Conservation (phyloP, 805 yeast genomes). For the Brettanomyces sp. region DNA sequence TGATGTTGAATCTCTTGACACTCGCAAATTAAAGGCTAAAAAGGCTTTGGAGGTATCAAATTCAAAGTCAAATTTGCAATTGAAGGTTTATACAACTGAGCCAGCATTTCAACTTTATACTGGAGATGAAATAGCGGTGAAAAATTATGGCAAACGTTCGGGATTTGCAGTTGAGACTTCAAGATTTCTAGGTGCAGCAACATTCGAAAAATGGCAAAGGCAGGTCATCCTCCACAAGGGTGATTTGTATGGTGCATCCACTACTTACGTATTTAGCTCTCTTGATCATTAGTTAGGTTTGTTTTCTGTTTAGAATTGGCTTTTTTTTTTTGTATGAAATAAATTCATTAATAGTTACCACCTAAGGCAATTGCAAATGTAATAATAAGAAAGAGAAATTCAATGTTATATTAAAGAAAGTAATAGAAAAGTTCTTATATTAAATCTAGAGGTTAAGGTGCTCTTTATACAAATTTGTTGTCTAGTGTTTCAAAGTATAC, state of each 20-base stretch:
- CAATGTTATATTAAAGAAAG: no score
- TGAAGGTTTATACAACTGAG: background rate
- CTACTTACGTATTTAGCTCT: background rate
- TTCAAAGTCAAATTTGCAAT: background rate
- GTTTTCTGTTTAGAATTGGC: background rate
- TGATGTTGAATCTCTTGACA: background rate
- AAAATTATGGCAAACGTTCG: background rate
- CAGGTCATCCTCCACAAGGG: background rate
- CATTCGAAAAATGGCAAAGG: background rate
- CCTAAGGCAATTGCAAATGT: no score
- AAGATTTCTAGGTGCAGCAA: background rate
- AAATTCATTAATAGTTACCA: background rate
- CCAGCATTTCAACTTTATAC: conserved; percentile 1
- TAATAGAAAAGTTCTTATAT: no score
- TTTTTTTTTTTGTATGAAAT: background rate
- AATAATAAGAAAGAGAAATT: no score
- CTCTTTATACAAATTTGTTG: no score
- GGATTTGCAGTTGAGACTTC: conserved; percentile 1
- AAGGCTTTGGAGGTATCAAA: background rate
- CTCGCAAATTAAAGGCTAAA: background rate
- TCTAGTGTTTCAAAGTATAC: no score
- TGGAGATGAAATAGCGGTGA: background rate
- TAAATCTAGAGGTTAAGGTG: no score
- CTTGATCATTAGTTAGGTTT: no score
- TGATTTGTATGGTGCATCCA: background rate